Base-by-base conservation (phyloP, 768 basidiomycete genomes). In the Collybiopsis luxurians region DNA sequence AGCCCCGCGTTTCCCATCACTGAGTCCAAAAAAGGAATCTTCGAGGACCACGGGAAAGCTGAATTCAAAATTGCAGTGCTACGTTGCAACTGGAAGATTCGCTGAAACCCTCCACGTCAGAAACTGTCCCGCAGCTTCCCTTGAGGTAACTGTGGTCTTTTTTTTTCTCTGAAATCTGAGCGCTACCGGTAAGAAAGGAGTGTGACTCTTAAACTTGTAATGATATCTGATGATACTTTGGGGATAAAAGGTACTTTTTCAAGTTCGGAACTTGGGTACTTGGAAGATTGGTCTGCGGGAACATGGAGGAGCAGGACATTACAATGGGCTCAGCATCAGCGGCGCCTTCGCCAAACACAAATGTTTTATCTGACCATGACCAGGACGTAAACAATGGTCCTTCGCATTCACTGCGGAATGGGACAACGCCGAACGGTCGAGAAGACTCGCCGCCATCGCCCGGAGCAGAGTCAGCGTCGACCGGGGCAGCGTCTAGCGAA, bases 11-110 rank as follows among this genome's bases (percentile, higher is more conserved):
- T 23, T 27, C 50, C 50, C 31, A 39, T 38, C 50, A 44, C 31
- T 13, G 31, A 26, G 46, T 55, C 54, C 45, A 10, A 55, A 55
- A 55, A 46, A 55, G 54, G 54, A 45, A 55, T 46, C 54, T 55
- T 55, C 54, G 42, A 55, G 54, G 24, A 9, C 27, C 53, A 42
- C 53, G 53, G 53, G 38, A 53, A 40, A 53, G 34, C 21, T 40
- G 52, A 46, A 55, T 23, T 34, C 26, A 23, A 39, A 46, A 55
- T 54, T 54, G 26, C 53, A 19, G 53, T 54, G 40, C 53, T 44
- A 45, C 53, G 53, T 54, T 36, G 42, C 53, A 54, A 54, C 27
- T 54, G 27, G 40, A 45, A 24, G 42, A 36, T 31, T 19, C 12
- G 24, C 17, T 54, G 30, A 43, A 30, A 42, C 43, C 19, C 38